Conservation (phyloP, 768 basidiomycete species). For the Antrodiella citrinella region DNA sequence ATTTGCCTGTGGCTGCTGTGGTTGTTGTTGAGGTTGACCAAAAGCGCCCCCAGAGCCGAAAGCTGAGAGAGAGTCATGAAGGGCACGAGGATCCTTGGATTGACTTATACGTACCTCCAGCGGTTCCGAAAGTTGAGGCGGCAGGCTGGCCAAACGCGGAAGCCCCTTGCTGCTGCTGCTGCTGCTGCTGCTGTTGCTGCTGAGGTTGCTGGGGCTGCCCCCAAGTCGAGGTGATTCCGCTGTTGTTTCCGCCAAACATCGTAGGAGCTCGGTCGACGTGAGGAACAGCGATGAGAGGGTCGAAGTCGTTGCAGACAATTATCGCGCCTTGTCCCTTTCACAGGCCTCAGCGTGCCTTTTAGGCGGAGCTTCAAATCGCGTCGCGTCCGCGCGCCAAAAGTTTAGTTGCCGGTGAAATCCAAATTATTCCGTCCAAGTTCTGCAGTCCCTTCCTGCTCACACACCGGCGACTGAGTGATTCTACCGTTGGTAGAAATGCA, state of each 20-base stretch:
- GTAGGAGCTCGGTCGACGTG: conserved; percentile 9
- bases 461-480: too few species aligned
- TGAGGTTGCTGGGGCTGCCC: conserved; percentile 58
- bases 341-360: conserved; percentile 5
- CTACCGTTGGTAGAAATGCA: too few species aligned
- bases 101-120: conserved; percentile 45
- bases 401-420: neutral
- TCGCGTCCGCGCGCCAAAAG: conserved; percentile 3
- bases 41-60: conserved; percentile 46
- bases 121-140: conserved; percentile 44
- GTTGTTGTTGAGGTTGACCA: conserved; percentile 35
- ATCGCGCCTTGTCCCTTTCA: neutral
- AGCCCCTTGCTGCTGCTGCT: conserved; percentile 39
- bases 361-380: conserved; percentile 9
- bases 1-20: conserved; percentile 56
- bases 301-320: conserved; percentile 8
- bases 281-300: conserved; percentile 1
- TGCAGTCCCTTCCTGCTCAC: neutral
- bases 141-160: conserved; percentile 65
- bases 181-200: conserved; percentile 58
- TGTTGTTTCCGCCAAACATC: conserved; percentile 65
- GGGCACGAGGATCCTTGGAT: conserved; percentile 11
- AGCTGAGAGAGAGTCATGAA: conserved; percentile 13
- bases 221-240: conserved; percentile 54
- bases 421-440: neutral